Evolutionary conservation across 2,329 filamentous ascomycete genomes (phyloP), one percentile per base, ranked within the genome.

Genomic region (Calonectria hongkongensis): DNA sequence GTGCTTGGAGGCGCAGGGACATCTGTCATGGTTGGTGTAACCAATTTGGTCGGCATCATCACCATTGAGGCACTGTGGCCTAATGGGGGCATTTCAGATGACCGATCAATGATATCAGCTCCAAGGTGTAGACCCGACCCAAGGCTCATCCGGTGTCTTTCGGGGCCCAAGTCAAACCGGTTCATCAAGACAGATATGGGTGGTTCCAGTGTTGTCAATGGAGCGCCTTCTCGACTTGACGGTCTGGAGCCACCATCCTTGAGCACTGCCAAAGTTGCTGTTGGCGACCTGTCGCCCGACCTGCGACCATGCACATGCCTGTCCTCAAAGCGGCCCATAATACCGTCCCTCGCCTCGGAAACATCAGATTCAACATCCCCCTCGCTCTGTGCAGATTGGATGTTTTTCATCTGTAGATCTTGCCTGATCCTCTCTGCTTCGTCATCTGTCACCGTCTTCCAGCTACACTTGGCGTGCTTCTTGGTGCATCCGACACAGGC

Each of bases 401-500:
- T 72, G 25, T 64, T 71, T 58, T 76, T 77, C 18, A 74, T 62
- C 2, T 79, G 79, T 73, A 82, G 76, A 27, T 84, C 82, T 25
- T 74, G 71, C 47, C 76, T 80, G n/a, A 84, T 65, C 12, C 72
- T 66, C 30, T 79, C 79, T 33, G 86, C 79, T 72, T 98, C 95
- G 3, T 93, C 92, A 39, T 94, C 91, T 18, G 91, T 92, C n/a
- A 97, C 91, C 54, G 94, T 92, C 76, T 92, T 94, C 95, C 95
- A 98, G 16, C 92, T 92, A 82, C 95, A 98, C 79, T 95, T 96
- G 25, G 94, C 94, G 81, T 98, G 95, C 82, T 97, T 97, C 82
- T 94, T 96, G 0, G 95, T 97, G 83, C 95, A 98, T 27, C 94
- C 95, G 83, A 93, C 91, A 80, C 95, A 98, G 10, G 95, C 94